phyloP scores from a whole-genome alignment of 305 asterid genomes.

The Rubia peregrina region DNA sequence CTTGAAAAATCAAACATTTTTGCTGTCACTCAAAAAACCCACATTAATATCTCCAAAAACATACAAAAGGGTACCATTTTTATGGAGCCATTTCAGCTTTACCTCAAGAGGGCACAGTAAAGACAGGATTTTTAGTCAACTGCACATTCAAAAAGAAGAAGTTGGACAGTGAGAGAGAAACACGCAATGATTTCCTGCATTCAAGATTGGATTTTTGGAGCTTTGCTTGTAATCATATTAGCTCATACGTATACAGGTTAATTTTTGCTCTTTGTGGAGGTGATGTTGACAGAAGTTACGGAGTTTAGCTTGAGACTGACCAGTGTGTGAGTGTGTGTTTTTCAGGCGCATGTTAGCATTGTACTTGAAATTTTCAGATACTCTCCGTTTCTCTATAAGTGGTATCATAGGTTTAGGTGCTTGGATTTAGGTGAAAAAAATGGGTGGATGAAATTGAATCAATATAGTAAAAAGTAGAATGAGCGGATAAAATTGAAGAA shows the following conservation, averaged over 20 bases:
- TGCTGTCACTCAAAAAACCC: constrained; percentile 17
- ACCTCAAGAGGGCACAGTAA: constrained; percentile 9
- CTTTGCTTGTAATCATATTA: neutral
- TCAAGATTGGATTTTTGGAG: constrained; percentile 22
- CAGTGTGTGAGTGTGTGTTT: constrained; percentile 2
- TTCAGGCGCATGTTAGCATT: constrained; percentile 37
- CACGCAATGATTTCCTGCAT: constrained; percentile 9
- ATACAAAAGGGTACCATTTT: constrained; percentile 4
- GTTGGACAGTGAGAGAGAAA: constrained; percentile 9
- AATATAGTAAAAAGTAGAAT: no score
- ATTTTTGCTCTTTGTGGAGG: neutral
- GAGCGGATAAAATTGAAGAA: no score
- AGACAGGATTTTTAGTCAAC: constrained; percentile 22
- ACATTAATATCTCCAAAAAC: constrained; percentile 12
- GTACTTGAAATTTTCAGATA: neutral
- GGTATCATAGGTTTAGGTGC: no score
- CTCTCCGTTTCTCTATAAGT: no score
- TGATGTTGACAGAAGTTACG: constrained; percentile 16
- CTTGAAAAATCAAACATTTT: constrained; percentile 90
- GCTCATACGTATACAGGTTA: neutral
- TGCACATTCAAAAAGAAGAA: constrained; percentile 5
- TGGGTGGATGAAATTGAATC: no score
- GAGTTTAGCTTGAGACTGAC: constrained; percentile 8
- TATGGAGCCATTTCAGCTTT: neutral
- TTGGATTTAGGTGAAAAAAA: no score